phyloP scores from a whole-genome alignment of 805 yeast genomes.

The Suhomyces sp. region DNA sequence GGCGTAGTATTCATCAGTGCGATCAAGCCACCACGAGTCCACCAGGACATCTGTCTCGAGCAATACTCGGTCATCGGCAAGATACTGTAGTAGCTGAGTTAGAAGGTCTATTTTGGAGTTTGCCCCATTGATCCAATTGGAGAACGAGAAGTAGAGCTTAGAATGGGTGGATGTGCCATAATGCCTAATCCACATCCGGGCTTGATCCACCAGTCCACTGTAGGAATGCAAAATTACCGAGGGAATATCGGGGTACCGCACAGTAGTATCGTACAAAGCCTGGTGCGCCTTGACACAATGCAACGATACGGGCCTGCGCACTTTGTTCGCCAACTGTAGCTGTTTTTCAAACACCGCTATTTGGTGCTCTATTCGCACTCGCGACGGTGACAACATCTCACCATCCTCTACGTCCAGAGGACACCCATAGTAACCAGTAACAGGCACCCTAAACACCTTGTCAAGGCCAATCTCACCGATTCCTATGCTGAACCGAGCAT shows the following conservation, averaged over 20 bases:
- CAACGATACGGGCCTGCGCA: slow-evolving; percentile 57
- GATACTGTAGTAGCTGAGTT: slow-evolving; percentile 12
- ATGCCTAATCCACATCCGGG: slow-evolving; percentile 43
- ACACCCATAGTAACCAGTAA: slow-evolving; percentile 51
- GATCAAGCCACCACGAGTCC: slow-evolving; percentile 19
- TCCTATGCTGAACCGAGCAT: slow-evolving; percentile 25
- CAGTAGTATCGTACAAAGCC: slow-evolving; percentile 45
- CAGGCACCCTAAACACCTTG: slow-evolving; percentile 66
- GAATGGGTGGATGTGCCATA: slow-evolving; percentile 16
- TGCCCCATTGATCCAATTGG: slow-evolving; percentile 46
- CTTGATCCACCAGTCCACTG: slow-evolving; percentile 76
- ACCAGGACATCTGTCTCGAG: slow-evolving; percentile 36
- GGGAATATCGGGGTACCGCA: slow-evolving; percentile 19
- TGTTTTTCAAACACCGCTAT: slow-evolving; percentile 46
- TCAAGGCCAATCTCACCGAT: slow-evolving; percentile 95
- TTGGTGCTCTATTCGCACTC: slow-evolving; percentile 70
- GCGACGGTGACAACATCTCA: slow-evolving; percentile 40
- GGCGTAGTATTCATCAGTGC: slow-evolving; percentile 15
- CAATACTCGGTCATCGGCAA: slow-evolving; percentile 25
- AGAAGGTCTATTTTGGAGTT: slow-evolving; percentile 24
- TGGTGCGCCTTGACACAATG: slow-evolving; percentile 88
- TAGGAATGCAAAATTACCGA: slow-evolving; percentile 76
- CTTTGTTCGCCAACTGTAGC: slow-evolving; percentile 50
- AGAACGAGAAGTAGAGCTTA: slow-evolving; percentile 50
- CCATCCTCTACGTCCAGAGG: neutral